phyloP scores from a whole-genome alignment of 2,329 filamentous ascomycete species.

The Myriosclerotinia curreyana region DNA sequence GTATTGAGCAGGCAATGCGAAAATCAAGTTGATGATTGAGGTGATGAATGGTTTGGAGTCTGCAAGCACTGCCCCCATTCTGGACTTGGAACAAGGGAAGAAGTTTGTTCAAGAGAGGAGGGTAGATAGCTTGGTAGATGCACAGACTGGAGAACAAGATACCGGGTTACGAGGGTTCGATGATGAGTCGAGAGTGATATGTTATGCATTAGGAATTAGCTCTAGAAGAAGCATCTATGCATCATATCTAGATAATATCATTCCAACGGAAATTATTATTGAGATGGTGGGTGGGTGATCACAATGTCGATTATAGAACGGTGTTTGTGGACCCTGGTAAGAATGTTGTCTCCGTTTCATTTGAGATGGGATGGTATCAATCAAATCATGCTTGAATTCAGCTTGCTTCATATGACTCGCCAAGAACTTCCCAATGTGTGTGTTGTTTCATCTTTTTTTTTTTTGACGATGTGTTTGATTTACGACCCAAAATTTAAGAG shows the following conservation, averaged over 20 bases:
- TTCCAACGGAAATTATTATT: no score
- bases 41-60: constrained; percentile 5
- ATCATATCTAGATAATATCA: no score
- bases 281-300: no score
- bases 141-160: not conserved
- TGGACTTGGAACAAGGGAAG: not conserved
- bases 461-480: not conserved
- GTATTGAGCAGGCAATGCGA: not conserved
- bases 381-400: not conserved
- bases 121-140: not conserved
- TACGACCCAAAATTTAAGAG: no score
- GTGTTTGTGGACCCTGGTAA: not conserved
- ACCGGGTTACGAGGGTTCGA: no score
- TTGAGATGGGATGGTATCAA: not conserved
- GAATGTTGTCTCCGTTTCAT: not conserved
- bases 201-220: no score
- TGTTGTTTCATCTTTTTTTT: not conserved
- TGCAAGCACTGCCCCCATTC: not conserved
- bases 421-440: not conserved
- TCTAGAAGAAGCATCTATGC: no score
- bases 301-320: no score
- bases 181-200: no score
- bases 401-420: constrained; percentile 1
- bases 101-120: not conserved
- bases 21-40: not conserved